Base-by-base conservation (phyloP, 306 rosid genomes). In the Glycyrrhiza uralensis region DNA sequence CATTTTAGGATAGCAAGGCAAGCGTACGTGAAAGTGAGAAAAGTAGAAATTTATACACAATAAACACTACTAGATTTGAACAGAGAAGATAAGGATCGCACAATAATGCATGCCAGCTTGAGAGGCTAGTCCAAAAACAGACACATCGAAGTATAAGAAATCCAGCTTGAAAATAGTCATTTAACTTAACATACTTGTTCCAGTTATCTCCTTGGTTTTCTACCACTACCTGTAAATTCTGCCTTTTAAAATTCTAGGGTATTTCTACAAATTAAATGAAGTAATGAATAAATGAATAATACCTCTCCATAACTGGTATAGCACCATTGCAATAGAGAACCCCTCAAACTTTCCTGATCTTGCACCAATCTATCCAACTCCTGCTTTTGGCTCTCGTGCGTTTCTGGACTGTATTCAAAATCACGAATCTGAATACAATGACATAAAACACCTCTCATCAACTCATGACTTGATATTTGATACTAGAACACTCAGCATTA, bases 231-330 rank as follows among this genome's bases (percentile, higher is more conserved):
- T 52, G 32, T 44, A 50, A 74, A 61, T 45, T 69, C 39, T 32
- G 13, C 42, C 33, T 9, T 13, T 11, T n/a, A 30, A 52, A 59
- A 22, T 63, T 75, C 35, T 45, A 9, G 6, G 51, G 26, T 54
- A 22, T 35, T 17, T 47, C 51, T n/a, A 41, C 28, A 42, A 44
- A 63, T 61, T 19, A 49, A 71, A 66, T 44, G 29, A 36, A 14
- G n/a, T 42, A 29, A 66, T n/a, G 71, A 17, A 35, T 47, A 52
- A 7, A 44, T 28, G 39, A 41, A 30, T 66, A 54, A 66, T 80
- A 90, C 96, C 96, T 93, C 98, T 45, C 96, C 98, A 32, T 92
- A 92, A 81, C 98, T 92, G 65, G 92, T 83, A 39, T 84, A 87
- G 76, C 93, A 90, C 98, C 98, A 92, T 57, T 90, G 96, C 85